Base-by-base conservation (phyloP, 371 early-diverging fungal genomes). In the Syncephalastrum monosporum region DNA sequence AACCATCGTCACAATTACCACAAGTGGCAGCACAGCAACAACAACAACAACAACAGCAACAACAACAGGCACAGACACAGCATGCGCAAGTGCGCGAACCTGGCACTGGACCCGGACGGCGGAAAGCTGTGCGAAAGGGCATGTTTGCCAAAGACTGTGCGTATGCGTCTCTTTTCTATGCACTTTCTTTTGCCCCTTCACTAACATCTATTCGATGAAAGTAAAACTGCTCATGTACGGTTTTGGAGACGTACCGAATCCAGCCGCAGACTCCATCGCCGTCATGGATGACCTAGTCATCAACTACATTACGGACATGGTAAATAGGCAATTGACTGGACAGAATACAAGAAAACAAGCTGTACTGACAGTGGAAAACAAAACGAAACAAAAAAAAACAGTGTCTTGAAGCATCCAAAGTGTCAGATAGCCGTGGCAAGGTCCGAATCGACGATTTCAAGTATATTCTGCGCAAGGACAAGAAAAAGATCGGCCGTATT, bases 201-300 rank as follows among this genome's bases (percentile, higher is more conserved):
- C 21, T 21, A 21, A 21, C 21, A 21, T 21, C 21, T 21, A 21
- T 21, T 21, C 21, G 21, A 1, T 2, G 21, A 21, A 42, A 87
- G 90, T 96, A 49, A 82, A 90, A 58, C 71, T 84, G 52, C 78
- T 99, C 68, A 94, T 99, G 94, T 99, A 95, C 75, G 99, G 97
- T 19, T 97, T 93, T 75, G 99, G 99, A 19, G 99, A 99, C 75
- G 91, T 89, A 14, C 77, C 79, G n/a, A 85, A 91, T 60, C 96
- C 99, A n/a, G 81, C 90, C 3, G 73, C 87, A 0, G 99, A 99
- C 67, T 91, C 97, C 17, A 92, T 92, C 17, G 91, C 93, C 15
- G 85, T 95, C 3, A 80, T 99, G 77, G 98, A 99, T 54, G 96
- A 97, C 57, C 82, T 98, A 65, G 82, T 99, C 21, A 79, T 92